Conservation (phyloP, 2,329 filamentous ascomycete species). For the Orbilia javanica region DNA sequence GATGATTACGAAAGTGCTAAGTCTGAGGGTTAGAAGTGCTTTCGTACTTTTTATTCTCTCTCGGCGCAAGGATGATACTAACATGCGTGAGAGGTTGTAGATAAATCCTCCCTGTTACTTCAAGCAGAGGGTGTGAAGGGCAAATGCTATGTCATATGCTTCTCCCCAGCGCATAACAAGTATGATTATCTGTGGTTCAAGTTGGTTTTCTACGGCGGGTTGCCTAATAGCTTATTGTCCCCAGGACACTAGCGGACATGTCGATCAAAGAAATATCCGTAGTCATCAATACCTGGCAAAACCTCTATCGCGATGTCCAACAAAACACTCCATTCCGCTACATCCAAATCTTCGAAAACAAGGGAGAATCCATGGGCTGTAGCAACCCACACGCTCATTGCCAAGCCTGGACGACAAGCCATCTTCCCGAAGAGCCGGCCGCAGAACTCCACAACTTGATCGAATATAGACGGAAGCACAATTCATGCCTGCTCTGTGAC, state of each 20-base stretch:
- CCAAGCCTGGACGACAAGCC: constrained; percentile 94
- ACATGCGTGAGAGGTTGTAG: constrained; percentile 33
- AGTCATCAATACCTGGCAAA: constrained; percentile 89
- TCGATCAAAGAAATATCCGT: constrained; percentile 79
- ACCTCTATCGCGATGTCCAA: constrained; percentile 84
- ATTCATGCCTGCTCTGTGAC: constrained; percentile 81
- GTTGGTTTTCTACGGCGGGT: not conserved
- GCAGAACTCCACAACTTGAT: constrained; percentile 82
- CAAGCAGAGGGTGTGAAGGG: constrained; percentile 88
- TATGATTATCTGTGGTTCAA: constrained; percentile 12
- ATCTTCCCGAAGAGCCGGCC: constrained; percentile 86
- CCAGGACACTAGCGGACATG: constrained; percentile 86
- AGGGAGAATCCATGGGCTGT: constrained; percentile 97
- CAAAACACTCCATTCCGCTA: constrained; percentile 83
- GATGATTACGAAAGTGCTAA: constrained; percentile 74
- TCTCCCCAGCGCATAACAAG: constrained; percentile 88
- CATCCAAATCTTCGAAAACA: constrained; percentile 99
- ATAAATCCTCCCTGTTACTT: constrained; percentile 77
- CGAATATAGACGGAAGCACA: constrained; percentile 80
- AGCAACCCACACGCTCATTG: constrained; percentile 98
- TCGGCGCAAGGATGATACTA: not conserved
- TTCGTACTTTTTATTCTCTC: not conserved
- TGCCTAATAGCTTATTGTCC: not conserved
- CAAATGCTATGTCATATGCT: constrained; percentile 96
- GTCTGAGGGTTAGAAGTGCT: constrained; percentile 30